Percentiles rank a stretch among this genome's conserved stretches.
phyloP scores from a whole-genome alignment of 2,329 filamentous ascomycete genomes.

The Xylariaceae sp. region DNA sequence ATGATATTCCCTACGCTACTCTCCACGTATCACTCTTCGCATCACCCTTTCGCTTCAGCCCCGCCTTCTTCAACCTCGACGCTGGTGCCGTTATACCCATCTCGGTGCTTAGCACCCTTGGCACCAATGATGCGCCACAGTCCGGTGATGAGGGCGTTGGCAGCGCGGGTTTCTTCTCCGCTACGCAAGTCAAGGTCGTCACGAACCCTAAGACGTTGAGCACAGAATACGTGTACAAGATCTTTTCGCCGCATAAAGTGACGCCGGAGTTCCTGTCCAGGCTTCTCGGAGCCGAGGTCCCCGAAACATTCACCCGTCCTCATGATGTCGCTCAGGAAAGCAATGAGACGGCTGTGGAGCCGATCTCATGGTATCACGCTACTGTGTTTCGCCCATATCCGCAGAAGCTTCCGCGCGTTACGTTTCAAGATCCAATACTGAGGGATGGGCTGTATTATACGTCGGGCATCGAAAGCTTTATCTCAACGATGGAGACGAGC shows the following conservation, averaged over 20 bases:
- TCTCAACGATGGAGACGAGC: conserved; percentile 96
- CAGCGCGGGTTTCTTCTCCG: conserved; percentile 76
- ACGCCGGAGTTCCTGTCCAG: conserved; percentile 49
- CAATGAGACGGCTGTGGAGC: conserved; percentile 25
- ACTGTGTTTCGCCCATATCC: conserved; percentile 84
- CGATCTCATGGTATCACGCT: conserved; percentile 72
- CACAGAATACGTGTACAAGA: conserved; percentile 59
- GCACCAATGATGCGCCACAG: conserved; percentile 47
- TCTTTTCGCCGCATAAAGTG: conserved; percentile 55
- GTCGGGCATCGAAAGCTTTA: conserved; percentile 83
- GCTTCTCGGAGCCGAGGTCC: conserved; percentile 46
- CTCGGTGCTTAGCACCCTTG: conserved; percentile 77
- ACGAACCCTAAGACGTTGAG: conserved; percentile 54
- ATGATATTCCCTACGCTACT: conserved; percentile 77
- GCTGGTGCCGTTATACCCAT: conserved; percentile 59
- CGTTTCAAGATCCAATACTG: conserved; percentile 77
- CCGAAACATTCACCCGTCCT: conserved; percentile 32
- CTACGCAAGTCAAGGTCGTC: conserved; percentile 66
- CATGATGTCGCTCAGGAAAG: conserved; percentile 10
- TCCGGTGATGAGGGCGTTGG: conserved; percentile 52
- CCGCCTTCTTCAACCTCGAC: conserved; percentile 66
- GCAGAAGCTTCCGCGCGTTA: conserved; percentile 74
- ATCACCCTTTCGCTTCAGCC: conserved; percentile 67
- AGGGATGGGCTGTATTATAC: conserved; percentile 66
- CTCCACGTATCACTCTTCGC: conserved; percentile 89